phyloP scores from a whole-genome alignment of 257 asterid genomes.

The Fraxinus excelsior region DNA sequence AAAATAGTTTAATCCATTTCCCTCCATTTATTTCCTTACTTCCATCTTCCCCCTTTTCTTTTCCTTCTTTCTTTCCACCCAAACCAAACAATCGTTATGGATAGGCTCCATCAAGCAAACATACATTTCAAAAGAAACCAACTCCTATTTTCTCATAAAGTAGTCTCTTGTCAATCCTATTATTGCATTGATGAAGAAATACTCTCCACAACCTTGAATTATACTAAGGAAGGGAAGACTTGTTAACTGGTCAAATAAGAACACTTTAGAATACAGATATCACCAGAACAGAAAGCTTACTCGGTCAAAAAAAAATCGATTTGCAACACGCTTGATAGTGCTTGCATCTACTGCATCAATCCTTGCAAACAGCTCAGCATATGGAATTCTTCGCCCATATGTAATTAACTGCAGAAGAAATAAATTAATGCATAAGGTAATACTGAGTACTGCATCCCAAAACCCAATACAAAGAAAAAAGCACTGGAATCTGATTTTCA shows the following conservation, averaged over 20 bases:
- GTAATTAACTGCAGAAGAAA: constrained; percentile 73
- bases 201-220: neutral
- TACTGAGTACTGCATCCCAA: neutral
- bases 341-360: constrained; percentile 86
- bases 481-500: neutral
- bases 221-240: neutral
- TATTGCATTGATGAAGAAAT: neutral
- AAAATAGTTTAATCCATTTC: no score
- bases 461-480: neutral
- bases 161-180: neutral
- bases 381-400: constrained; percentile 94
- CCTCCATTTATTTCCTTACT: neutral
- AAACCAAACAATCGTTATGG: neutral
- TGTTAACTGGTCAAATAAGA: neutral
- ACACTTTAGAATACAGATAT: neutral
- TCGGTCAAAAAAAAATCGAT: constrained; percentile 75
- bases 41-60: neutral
- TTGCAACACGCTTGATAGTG: constrained; percentile 89
- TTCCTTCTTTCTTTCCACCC: neutral
- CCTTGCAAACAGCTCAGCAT: constrained; percentile 85
- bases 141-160: neutral
- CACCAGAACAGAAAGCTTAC: constrained; percentile 37
- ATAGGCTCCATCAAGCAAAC: neutral
- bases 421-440: neutral
- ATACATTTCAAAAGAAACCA: neutral